A percentile compares a stretch with the other conserved stretches of the same genome.
phyloP scores from a whole-genome alignment of 257 asterid genomes.

The Jasminum sambac region DNA sequence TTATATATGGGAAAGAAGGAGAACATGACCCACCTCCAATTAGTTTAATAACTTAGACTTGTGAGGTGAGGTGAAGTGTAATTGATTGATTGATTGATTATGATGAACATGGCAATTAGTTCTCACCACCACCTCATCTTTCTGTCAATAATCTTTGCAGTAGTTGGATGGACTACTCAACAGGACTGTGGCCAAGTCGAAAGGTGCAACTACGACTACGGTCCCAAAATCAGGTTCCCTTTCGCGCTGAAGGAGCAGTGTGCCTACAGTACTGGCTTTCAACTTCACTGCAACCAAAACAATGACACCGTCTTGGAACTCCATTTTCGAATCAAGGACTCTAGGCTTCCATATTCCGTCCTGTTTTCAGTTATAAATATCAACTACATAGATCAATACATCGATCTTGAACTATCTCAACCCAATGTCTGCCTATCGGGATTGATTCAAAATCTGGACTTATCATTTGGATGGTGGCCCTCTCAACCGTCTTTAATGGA shows the following conservation, averaged over 20 bases:
- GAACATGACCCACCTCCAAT: not conserved
- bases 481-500: too few species aligned
- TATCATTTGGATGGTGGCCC: conserved; percentile 7
- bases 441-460: not conserved
- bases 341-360: conserved; percentile 4
- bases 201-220: conserved; percentile 5
- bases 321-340: conserved; percentile 8
- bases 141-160: not conserved
- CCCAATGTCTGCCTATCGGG: not conserved
- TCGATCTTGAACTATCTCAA: not conserved
- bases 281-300: conserved; percentile 2
- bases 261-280: conserved; percentile 20
- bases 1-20: not conserved
- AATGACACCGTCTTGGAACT: conserved; percentile 15
- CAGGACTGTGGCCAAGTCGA: not conserved
- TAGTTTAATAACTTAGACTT: too few species aligned
- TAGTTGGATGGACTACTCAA: not conserved
- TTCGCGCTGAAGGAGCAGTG: conserved; percentile 8
- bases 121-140: not conserved
- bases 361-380: conserved; percentile 2
- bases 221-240: conserved; percentile 17
- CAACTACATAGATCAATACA: not conserved
- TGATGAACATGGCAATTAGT: conserved; percentile 1
- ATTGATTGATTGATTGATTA: too few species aligned
- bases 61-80: too few species aligned